phyloP scores from a whole-genome alignment of 78 protist species.

The Thecamonas trahens region DNA sequence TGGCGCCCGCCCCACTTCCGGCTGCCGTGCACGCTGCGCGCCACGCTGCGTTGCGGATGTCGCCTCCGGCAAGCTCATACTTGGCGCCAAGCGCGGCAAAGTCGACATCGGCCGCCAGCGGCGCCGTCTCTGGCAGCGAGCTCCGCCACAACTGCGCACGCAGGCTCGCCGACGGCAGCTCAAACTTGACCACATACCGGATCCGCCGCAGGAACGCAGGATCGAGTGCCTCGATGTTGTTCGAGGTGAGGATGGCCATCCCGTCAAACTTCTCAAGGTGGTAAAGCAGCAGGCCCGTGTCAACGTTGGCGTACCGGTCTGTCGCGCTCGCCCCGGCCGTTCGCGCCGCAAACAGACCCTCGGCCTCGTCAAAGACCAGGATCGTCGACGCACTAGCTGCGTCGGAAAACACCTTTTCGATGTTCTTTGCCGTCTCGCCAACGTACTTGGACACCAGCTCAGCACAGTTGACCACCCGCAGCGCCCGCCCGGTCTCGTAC shows the following conservation, averaged over 20 bases:
- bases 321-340: neutral
- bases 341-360: slow-evolving; percentile 28
- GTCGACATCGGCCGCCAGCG: neutral
- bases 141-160: neutral
- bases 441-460: slow-evolving; percentile 35
- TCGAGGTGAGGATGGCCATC: slow-evolving; percentile 25
- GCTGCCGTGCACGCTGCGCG: slow-evolving; percentile 3
- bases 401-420: slow-evolving; percentile 33
- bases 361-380: slow-evolving; percentile 49
- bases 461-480: slow-evolving; percentile 23
- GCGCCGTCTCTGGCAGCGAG: neutral
- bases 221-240: slow-evolving; percentile 11
- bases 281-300: slow-evolving; percentile 24
- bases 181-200: neutral
- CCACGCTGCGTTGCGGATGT: slow-evolving; percentile 1
- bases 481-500: slow-evolving; percentile 34
- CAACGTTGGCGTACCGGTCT: slow-evolving; percentile 13
- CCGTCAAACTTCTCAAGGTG: slow-evolving; percentile 47
- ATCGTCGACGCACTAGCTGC: slow-evolving; percentile 33
- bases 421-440: slow-evolving; percentile 31
- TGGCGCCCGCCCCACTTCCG: too few species aligned
- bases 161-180: neutral
- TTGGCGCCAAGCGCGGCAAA: neutral
- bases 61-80: neutral
- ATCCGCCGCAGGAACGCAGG: slow-evolving; percentile 18